These are phyloP conservation scores for Ilyonectria destructans DNA, from an alignment of 2,329 filamentous ascomycete species.

Conservation along the genomic window DNA sequence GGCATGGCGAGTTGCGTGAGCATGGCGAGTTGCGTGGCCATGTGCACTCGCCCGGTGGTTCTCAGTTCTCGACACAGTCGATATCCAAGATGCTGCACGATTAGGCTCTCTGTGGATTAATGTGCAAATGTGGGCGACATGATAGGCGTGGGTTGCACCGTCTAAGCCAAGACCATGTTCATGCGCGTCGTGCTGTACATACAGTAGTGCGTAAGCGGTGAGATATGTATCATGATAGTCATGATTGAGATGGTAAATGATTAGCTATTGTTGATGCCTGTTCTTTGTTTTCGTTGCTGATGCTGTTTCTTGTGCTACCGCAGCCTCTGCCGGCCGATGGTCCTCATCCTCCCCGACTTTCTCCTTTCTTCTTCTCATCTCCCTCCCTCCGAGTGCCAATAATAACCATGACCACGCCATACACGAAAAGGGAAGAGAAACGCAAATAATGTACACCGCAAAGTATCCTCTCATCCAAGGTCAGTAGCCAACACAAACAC, in stretches of 20 bases:
- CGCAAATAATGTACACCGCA: constrained; percentile 13
- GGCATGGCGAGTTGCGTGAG: background rate
- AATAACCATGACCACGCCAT: background rate
- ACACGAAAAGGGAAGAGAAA: background rate
- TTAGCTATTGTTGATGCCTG: background rate
- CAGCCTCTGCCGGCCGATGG: background rate
- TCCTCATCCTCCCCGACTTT: background rate
- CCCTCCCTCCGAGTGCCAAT: background rate
- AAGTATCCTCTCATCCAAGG: background rate
- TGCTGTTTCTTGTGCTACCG: background rate
- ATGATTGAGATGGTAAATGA: background rate
- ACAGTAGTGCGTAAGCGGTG: background rate
- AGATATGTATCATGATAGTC: background rate
- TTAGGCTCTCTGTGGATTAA: constrained; percentile 12
- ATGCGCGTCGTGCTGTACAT: constrained; percentile 1
- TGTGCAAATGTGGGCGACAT: background rate
- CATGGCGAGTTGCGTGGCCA: background rate
- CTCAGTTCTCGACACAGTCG: background rate
- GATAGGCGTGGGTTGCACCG: background rate
- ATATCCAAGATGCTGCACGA: background rate
- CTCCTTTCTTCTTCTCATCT: background rate
- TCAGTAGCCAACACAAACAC: constrained; percentile 15
- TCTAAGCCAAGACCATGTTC: background rate
- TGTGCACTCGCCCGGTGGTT: background rate
- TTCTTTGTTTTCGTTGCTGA: background rate